A percentile compares a stretch with the other conserved stretches of the same genome.
phyloP scores from a whole-genome alignment of 768 basidiomycete species.

The Phaeolepiota aurea region DNA sequence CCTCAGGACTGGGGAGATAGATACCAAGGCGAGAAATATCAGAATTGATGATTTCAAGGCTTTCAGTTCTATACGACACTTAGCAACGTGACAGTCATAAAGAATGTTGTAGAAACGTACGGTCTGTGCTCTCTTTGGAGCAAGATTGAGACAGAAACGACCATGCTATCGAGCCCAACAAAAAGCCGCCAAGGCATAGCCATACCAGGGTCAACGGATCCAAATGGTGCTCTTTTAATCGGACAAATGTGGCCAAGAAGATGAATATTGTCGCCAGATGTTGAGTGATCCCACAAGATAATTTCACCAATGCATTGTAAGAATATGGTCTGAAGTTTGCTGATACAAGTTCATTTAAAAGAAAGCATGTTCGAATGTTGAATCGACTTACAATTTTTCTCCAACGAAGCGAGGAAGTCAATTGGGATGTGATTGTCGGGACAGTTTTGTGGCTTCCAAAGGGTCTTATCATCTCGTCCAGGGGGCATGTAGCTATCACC shows the following conservation, averaged over 20 bases:
- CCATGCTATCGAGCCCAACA: constrained; percentile 57
- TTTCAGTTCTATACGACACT: constrained; percentile 45
- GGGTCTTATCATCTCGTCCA: constrained; percentile 43
- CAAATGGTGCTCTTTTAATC: constrained; percentile 52
- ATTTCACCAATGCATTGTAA: constrained; percentile 63
- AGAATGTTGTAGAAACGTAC: too few relatives aligned
- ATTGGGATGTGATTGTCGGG: constrained; percentile 84
- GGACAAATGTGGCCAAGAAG: constrained; percentile 75
- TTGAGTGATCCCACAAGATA: constrained; percentile 74
- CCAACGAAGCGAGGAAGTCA: constrained; percentile 68
- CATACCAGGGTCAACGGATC: constrained; percentile 67
- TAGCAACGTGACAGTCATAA: background rate
- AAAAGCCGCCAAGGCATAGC: constrained; percentile 51
- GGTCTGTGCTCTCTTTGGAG: constrained; percentile 20
- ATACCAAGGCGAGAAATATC: constrained; percentile 82
- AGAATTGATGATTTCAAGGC: constrained; percentile 75
- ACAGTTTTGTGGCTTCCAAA: constrained; percentile 71
- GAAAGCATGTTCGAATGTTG: background rate
- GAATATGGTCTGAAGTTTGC: constrained; percentile 78
- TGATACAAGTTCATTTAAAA: constrained; percentile 17
- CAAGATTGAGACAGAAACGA: constrained; percentile 36
- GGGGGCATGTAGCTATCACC: background rate
- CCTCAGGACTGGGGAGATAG: constrained; percentile 83
- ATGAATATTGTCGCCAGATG: constrained; percentile 75
- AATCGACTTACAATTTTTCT: constrained; percentile 65